phyloP scores from a whole-genome alignment of 2,329 filamentous ascomycete species.

The Xylaria sp. region DNA sequence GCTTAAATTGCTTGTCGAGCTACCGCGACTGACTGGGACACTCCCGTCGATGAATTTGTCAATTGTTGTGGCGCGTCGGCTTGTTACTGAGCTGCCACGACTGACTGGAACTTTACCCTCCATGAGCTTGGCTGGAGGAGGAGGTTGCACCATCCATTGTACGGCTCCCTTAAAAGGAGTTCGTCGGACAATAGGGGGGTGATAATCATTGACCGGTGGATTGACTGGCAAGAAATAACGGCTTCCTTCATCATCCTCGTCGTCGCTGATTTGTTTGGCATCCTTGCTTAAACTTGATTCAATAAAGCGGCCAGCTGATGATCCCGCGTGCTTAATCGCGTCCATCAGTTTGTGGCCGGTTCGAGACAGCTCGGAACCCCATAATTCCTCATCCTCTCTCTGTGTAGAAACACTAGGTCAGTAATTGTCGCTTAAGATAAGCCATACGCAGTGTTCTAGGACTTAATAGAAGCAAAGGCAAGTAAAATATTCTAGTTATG shows the following conservation, averaged over 20 bases:
- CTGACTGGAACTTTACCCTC: slow-evolving; percentile 80
- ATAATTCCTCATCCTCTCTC: slow-evolving; percentile 86
- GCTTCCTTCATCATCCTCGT: slow-evolving; percentile 61
- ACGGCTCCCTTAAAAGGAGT: slow-evolving; percentile 77
- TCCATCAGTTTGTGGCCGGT: slow-evolving; percentile 67
- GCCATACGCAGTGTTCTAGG: not conserved
- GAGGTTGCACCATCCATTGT: slow-evolving; percentile 92
- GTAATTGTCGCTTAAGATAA: not conserved
- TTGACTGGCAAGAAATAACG: slow-evolving; percentile 71
- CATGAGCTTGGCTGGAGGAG: slow-evolving; percentile 91
- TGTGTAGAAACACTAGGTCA: slow-evolving; percentile 55
- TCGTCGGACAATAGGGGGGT: slow-evolving; percentile 84
- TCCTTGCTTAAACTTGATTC: slow-evolving; percentile 63
- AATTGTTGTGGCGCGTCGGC: slow-evolving; percentile 47
- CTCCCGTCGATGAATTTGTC: not conserved
- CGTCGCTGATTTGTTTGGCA: slow-evolving; percentile 62
- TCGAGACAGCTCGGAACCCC: slow-evolving; percentile 71
- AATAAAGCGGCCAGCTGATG: slow-evolving; percentile 64
- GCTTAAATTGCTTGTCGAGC: slow-evolving; percentile 46
- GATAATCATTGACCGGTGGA: slow-evolving; percentile 85
- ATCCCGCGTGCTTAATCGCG: slow-evolving; percentile 67
- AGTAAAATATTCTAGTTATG: not conserved
- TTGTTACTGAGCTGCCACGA: slow-evolving; percentile 67
- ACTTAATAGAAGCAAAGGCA: not conserved
- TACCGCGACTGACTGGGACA: not conserved